Evolutionary conservation across 305 asterid genomes (phyloP).

Genomic region (Fraxinus floribunda): DNA sequence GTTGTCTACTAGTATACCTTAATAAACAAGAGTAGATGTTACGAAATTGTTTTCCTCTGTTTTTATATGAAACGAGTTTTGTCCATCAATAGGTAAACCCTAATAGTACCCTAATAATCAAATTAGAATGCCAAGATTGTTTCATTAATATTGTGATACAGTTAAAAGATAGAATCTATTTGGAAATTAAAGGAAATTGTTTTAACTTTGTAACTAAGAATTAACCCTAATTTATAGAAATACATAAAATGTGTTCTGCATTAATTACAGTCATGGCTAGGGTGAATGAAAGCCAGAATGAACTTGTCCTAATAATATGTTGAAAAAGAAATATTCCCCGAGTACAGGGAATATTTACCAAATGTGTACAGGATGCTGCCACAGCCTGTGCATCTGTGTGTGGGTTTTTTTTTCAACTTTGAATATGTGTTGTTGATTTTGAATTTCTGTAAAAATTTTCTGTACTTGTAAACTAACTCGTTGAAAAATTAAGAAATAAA

Average conservation of each 20-base stretch:
- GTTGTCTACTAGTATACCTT: too few relatives aligned
- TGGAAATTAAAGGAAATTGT: background rate
- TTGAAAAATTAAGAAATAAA: too few relatives aligned
- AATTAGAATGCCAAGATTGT: background rate
- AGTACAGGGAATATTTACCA: too few relatives aligned
- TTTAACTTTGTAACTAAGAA: background rate
- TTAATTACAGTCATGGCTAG: background rate
- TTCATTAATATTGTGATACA: background rate
- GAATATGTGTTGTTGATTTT: too few relatives aligned
- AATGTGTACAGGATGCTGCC: too few relatives aligned
- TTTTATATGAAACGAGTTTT: background rate
- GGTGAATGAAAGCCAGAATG: background rate
- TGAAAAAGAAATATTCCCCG: too few relatives aligned
- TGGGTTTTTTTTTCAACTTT: too few relatives aligned
- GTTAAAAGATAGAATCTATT: too few relatives aligned
- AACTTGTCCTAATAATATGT: background rate
- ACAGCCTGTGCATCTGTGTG: too few relatives aligned
- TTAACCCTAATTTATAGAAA: background rate
- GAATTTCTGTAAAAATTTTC: too few relatives aligned
- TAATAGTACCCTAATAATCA: background rate
- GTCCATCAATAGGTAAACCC: background rate
- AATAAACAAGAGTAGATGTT: background rate
- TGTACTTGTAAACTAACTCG: too few relatives aligned
- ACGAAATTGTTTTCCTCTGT: background rate
- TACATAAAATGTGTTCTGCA: background rate